Percentiles rank a stretch among this genome's conserved stretches.
Conservation (phyloP, 257 asterid genomes). For the Solanum corneliomulleri region DNA sequence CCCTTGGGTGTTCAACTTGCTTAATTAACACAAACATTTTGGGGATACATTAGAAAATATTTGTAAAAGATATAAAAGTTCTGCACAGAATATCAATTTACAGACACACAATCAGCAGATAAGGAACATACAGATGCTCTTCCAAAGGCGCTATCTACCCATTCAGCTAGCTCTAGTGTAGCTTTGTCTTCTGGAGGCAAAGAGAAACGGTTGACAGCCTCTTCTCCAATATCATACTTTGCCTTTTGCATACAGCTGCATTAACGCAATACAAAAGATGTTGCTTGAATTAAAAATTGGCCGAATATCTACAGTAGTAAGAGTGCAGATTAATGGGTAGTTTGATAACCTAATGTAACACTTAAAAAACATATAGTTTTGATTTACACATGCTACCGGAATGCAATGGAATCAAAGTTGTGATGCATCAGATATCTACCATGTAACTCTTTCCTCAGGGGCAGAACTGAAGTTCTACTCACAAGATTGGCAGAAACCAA, state of each 20-base stretch:
- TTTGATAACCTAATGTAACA: neutral
- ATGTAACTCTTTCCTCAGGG: neutral
- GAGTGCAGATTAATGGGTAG: neutral
- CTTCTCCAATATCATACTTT: conserved; percentile 90
- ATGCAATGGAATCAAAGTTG: neutral
- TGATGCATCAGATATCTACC: neutral
- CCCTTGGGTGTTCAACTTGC: neutral
- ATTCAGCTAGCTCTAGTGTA: conserved; percentile 71
- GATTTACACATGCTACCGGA: neutral
- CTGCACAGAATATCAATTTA: neutral
- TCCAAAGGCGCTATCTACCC: conserved; percentile 90
- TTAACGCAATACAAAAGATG: neutral
- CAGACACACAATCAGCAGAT: neutral
- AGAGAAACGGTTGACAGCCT: conserved; percentile 90
- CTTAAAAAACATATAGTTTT: neutral
- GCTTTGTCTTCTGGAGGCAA: conserved; percentile 98
- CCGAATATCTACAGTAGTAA: neutral
- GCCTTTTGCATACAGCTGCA: conserved; percentile 97
- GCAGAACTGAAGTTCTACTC: neutral
- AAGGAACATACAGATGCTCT: conserved; percentile 74
- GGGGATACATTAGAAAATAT: neutral
- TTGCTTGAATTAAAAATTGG: neutral
- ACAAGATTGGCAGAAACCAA: neutral
- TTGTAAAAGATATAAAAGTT: neutral
- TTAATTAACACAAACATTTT: neutral